Base-by-base conservation (phyloP, 2,329 filamentous ascomycete genomes). In the Penicillium frequentans region DNA sequence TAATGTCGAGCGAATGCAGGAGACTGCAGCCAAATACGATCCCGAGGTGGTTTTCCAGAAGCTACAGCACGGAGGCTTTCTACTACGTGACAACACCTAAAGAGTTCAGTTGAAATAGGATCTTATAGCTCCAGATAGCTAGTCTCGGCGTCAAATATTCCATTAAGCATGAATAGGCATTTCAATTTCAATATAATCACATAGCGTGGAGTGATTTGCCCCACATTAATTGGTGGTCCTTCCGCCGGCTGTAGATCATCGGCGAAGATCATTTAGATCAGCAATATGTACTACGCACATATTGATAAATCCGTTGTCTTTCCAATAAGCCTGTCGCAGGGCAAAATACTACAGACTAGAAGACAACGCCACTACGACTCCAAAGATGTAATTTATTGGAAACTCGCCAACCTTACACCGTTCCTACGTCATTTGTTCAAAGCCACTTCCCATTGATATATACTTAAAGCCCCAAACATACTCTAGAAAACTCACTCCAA, bases 341-440 rank as follows among this genome's bases (percentile, higher is more conserved):
- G 2, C 13, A 7, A 16, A 16, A 1, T 33, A 10, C n/a, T n/a
- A 37, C 29, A n/a, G 33, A 37, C 16, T 19, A 39, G 33, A n/a
- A 49, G 21, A 19, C 2, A 49, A 37, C 31, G 21, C 29, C 19
- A 49, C 23, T 33, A 10, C 9, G 5, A 31, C 14, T 29, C 11
- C 45, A 13, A 33, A 47, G 14, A n/a, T 14, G n/a, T 46, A 27
- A 46, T 26, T 46, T 13, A 26, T 31, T 14, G 47, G 19, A 26
- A 49, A 49, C n/a, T 49, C n/a, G 49, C 49, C 49, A 33, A 23
- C 39, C 16, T 52, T 43, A 52, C 49, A 33, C 35, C n/a, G 3
- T 24, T 4, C 9, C 39, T 44, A 52, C 49, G 49, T 52, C 49
- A 52, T 52, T 23, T 9, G 10, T 33, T 13, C 24, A 10, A 29